Evolutionary conservation across 2,329 filamentous ascomycete genomes (phyloP), one percentile per base, ranked within the genome.

Genomic region (Alternaria novae-zelandiae): DNA sequence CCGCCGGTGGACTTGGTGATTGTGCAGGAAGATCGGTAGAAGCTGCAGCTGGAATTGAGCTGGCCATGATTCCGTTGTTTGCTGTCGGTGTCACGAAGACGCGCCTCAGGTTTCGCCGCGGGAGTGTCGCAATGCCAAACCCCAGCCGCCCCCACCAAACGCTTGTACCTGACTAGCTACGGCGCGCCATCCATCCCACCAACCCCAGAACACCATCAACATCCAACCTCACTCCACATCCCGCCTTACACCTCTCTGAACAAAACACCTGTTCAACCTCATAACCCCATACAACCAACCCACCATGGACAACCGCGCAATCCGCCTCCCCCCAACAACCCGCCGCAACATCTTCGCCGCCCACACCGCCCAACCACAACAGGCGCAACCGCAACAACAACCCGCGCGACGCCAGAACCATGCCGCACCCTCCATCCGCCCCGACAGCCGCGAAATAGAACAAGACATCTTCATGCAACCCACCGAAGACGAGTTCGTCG

Each of bases 401-500:
- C 54, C 68, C n/a, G 61, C 66, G 11, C 71, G 75, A 11, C 70
- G 73, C 44, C 71, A 72, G 23, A 73, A 74, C 54, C 64, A 70
- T 15, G 65, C 68, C 26, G 51, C 45, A 4, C 57, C 61, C 23
- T 75, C 61, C 3, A 61, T 74, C 11, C 72, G 72, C 15, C 69
- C 72, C 12, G 72, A 74, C 43, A 57, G 58, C 49, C 49, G 55
- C 13, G 57, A 66, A 17, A 59, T 64, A 20, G 43, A 62, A 32
- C 65, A 58, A 26, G 67, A 59, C 6, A 69, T 70, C 41, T 70
- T 72, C 55, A 66, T 65, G 41, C 70, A 69, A 15, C 64, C 70
- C 0, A 45, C 66, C n/a, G 69, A 74, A 26, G 69, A 75, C 25
- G 85, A 86, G 49, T 83, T 86, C 25, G 83, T 86, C 23, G 82